Evolutionary conservation across 768 basidiomycete genomes (phyloP), one percentile per base, ranked within the genome.

Genomic region (Naganishia vaughanmartiniae): DNA sequence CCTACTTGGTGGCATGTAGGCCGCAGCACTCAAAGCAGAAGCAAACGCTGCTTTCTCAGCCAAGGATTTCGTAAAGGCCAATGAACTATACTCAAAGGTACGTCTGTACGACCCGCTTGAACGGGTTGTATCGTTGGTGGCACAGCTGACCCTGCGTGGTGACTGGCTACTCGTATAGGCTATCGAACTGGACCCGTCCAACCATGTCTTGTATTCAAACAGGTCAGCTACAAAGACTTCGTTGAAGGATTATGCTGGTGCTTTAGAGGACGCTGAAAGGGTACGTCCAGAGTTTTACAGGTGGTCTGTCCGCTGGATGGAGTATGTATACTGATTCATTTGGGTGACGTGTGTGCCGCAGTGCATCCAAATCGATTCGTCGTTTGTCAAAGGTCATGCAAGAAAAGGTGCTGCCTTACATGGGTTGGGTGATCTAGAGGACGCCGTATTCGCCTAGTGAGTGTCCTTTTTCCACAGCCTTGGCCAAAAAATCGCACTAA

Each of bases 31-130:
- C 74, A 97, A 97, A 84, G 90, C 92, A 78, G 87, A 87, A 78
- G 94, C 93, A 77, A 97, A 97, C 86, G 93, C 93, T 78, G 93
- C 94, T 26, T 97, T 97, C 83, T 85, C 90, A 46, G 91, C 91
- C 67, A 96, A 93, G 80, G 87, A 96, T 76, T 96, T 91, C 83
- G 89, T 91, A 83, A 87, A 85, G 76, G 93, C 94, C 9, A 90
- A 78, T 53, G 79, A 78, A 34, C 74, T 80, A 17, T 82, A 81
- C 74, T 75, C 77, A 19, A 76, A 82, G 71, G 74, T 74, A 58
- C 63, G 72, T 34, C 67, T n/a, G 28, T 34, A 19, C 30, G 19
- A 30, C 14, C 33, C 15, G 31, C n/a, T 17, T 15, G 39, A 54
- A 34, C 7, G 19, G 10, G 9, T 17, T 17, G 30, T 0, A 24